Base-by-base conservation (phyloP, 805 yeast genomes). In the Kazachstania kunashirensis region DNA sequence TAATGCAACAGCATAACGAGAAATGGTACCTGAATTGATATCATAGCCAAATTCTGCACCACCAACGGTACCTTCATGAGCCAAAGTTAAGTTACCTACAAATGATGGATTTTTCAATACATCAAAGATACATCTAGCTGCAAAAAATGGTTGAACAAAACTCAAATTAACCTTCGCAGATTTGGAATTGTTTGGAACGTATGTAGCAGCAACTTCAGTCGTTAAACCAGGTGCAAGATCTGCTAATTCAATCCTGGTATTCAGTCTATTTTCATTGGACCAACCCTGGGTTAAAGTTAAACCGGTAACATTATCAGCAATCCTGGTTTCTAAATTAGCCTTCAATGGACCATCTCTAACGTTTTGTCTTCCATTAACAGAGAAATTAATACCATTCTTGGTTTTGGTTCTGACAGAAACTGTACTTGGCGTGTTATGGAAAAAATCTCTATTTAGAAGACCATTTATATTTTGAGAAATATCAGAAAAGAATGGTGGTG, bases 21-120 rank as follows among this genome's bases (percentile, higher is more conserved):
- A 83, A 62, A 92, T 79, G 66, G 84, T 75, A 59, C 96, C 97
- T 51, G 83, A 74, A 53, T 84, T 73, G 61, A 92, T 84, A 70
- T 92, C 97, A 74, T 92, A 92, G 55, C 95, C 92, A 61, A 89
- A 77, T 71, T 92, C 95, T 52, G 88, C 94, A 69, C 98, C 98
- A 53, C 89, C 89, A 52, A 94, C 78, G 75, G 86, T 80, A 55
- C 96, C 96, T 55, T 86, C 95, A 70, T 84, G 94, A 58, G 95
- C 94, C 57, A 88, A 76, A 47, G 95, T 79, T 61, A 85, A 74
- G 67, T 92, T 96, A 68, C 96, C 96, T 52, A 84, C 78, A 65
- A 94, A 92, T 51, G 82, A 72, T 53, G 97, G 96, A 53, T 95
- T 95, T 75, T 89, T 88, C 63, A 88, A 73, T 61, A 89, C 71